Conservation (phyloP, 805 yeast genomes). For the Starmerella gropengiesseri region DNA sequence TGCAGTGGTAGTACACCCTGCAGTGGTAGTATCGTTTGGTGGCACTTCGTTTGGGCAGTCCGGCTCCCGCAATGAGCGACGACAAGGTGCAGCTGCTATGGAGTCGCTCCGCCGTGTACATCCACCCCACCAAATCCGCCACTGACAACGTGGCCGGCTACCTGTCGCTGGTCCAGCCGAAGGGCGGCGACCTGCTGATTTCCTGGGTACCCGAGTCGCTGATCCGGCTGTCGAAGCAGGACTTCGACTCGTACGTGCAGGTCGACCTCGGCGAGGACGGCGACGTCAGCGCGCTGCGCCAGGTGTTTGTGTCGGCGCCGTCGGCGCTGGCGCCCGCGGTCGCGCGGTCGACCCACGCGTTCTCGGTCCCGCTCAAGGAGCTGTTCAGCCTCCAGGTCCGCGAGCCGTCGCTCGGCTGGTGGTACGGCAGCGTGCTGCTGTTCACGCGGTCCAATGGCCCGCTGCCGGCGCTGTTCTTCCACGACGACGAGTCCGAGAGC, state of each 20-base stretch:
- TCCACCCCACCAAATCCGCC: slow-evolving; percentile 68
- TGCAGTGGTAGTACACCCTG: too few species aligned
- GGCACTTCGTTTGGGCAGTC: too few species aligned
- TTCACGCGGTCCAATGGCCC: slow-evolving; percentile 52
- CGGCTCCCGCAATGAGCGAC: slow-evolving; percentile 1
- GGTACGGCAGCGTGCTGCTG: slow-evolving; percentile 80
- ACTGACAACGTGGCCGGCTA: slow-evolving; percentile 75
- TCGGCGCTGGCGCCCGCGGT: slow-evolving; percentile 26
- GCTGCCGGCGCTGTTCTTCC: slow-evolving; percentile 81
- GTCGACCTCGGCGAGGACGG: slow-evolving; percentile 38
- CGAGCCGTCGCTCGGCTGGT: slow-evolving; percentile 75
- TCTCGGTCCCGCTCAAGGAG: slow-evolving; percentile 47
- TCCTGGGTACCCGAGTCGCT: slow-evolving; percentile 53
- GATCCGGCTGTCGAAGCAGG: slow-evolving; percentile 34
- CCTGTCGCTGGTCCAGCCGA: slow-evolving; percentile 50
- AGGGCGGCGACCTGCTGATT: slow-evolving; percentile 45
- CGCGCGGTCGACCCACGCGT: slow-evolving; percentile 53
- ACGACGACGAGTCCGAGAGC: slow-evolving; percentile 67
- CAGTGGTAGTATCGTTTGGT: too few species aligned
- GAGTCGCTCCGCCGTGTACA: slow-evolving; percentile 45
- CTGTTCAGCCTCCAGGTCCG: slow-evolving; percentile 74
- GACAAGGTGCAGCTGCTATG: slow-evolving; percentile 29
- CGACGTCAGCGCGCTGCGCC: slow-evolving; percentile 21
- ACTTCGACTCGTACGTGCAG: slow-evolving; percentile 36
- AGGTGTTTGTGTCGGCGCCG: slow-evolving; percentile 41